Base-by-base conservation (phyloP, 2,329 filamentous ascomycete genomes). In the Beauveria caledonica region DNA sequence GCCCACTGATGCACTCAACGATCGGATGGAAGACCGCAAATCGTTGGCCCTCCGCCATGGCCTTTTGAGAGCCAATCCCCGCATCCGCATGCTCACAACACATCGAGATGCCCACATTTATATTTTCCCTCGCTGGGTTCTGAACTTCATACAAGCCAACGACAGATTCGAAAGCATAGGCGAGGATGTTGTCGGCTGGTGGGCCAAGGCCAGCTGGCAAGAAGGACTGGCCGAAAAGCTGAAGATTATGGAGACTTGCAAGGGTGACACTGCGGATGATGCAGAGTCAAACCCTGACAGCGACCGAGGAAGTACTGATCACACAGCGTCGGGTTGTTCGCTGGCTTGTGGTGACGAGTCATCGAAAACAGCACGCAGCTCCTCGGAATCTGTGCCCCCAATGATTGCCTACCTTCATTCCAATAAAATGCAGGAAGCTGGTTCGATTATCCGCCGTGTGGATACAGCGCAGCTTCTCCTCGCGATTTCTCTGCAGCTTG, bases 191-290 rank as follows among this genome's bases (percentile, higher is more conserved):
- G 79, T 97, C 17, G 92, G 92, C 7, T 96, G 90, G 89, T 96
- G 92, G 92, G 90, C 92, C 39, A 97, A 97, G 72, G 86, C 93
- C 1, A 86, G 86, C 59, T 99, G 94, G 94, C 92, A 97, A 72
- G 79, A 83, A 3, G 89, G 90, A 0, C 78, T 97, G 3, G 84
- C 83, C 0, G 84, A 88, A 56, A 97, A 96, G 73, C 80, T 97
- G 8, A 83, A 86, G 1, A 76, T 96, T 57, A 77, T 83, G 54
- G 79, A 87, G 49, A 82, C 93, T 4, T 78, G 81, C 15, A 68
- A 71, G 17, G 69, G 71, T 71, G 57, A 72, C 9, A 69, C 74
- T 1, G 72, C 74, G 15, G 72, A 76, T n/a, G 75, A 74, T 44
- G 73, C 74, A 3, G 66, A 69, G 5, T 69, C 71, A 13, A 62